phyloP scores from a whole-genome alignment of 257 asterid species.

The Solanum paucissectum region DNA sequence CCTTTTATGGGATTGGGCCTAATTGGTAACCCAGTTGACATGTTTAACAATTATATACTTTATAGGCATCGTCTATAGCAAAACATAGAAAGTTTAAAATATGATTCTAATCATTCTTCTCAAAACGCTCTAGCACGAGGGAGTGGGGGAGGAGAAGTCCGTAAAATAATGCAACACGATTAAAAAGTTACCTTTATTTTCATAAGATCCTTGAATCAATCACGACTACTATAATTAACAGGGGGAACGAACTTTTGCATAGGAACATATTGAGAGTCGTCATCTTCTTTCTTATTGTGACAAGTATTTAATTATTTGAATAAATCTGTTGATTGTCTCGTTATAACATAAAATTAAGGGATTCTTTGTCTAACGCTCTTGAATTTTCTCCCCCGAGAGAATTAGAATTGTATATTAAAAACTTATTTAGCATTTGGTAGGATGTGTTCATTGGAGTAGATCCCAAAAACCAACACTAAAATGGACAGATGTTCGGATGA shows the following conservation, averaged over 20 bases:
- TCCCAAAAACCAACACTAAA: background rate
- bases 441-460: background rate
- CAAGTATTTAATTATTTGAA: background rate
- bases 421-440: background rate
- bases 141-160: too few species aligned
- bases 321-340: fast-evolving
- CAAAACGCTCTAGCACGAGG: background rate
- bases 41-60: background rate
- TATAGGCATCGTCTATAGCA: background rate
- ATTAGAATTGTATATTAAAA: fast-evolving
- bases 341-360: fast-evolving
- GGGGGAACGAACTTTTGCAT: background rate
- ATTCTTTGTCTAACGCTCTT: background rate
- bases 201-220: background rate
- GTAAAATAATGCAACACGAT: background rate
- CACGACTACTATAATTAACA: fast-evolving
- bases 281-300: background rate
- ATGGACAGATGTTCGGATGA: background rate
- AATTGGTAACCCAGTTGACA: background rate
- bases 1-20: background rate
- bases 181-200: background rate
- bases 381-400: fast-evolving
- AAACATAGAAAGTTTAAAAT: background rate
- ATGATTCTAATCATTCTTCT: background rate
- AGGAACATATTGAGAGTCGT: background rate